phyloP scores from a whole-genome alignment of 1,284 basidiomycete species.

The Pseudozyma thailandica region DNA sequence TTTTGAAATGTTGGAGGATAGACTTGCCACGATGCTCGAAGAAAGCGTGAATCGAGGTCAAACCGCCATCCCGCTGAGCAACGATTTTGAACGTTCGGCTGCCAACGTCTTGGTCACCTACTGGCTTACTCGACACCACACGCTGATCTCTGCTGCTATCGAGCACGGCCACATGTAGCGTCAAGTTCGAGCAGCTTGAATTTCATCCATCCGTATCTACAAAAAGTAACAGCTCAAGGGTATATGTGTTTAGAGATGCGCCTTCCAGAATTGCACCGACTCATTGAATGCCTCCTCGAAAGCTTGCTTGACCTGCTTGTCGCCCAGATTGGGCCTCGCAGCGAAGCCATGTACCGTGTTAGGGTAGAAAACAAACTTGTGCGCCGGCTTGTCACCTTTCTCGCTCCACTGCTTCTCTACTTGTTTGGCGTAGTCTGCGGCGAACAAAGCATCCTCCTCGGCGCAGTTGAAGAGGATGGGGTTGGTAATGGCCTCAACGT shows the following conservation, averaged over 20 bases:
- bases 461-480: conserved; percentile 74
- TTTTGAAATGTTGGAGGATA: not conserved
- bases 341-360: conserved; percentile 75
- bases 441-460: conserved; percentile 74
- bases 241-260: conserved; percentile 24
- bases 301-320: conserved; percentile 72
- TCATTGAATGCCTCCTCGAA: conserved; percentile 70
- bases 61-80: conserved; percentile 1
- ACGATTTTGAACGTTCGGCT: conserved; percentile 4
- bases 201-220: not conserved
- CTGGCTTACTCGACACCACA: not conserved
- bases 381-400: conserved; percentile 70
- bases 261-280: conserved; percentile 31
- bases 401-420: conserved; percentile 71
- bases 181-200: not conserved
- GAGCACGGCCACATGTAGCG: not conserved
- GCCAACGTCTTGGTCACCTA: conserved; percentile 11
- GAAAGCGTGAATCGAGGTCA: not conserved
- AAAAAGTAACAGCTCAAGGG: not conserved
- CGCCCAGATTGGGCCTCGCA: conserved; percentile 71
- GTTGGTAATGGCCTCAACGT: conserved; percentile 69
- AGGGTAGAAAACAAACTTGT: conserved; percentile 74
- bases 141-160: not conserved
- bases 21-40: not conserved
- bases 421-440: conserved; percentile 68